Conservation (phyloP, 495 filamentous ascomycete species). For the Cudoniella acicularis region DNA sequence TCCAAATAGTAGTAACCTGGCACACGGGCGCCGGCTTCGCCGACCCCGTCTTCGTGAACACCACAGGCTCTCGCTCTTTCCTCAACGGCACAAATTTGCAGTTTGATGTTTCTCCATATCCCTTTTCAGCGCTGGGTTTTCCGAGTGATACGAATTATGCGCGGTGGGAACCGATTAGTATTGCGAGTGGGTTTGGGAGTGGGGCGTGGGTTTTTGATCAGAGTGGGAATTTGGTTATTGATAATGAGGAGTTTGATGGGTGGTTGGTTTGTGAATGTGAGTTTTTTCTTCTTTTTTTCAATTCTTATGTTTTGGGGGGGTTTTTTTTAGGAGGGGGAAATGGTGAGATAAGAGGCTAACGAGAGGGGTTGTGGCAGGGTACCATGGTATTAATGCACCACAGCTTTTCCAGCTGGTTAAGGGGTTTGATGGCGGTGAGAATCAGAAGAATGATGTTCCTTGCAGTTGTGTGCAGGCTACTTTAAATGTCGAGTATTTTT, state of each 20-base stretch:
- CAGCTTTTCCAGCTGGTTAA: constrained; percentile 19
- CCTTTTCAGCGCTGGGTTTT: constrained; percentile 9
- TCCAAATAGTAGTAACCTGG: constrained; percentile 6
- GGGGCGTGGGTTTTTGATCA: constrained; percentile 1
- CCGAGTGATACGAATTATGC: constrained; percentile 13
- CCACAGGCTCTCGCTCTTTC: background rate
- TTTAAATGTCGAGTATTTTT: background rate
- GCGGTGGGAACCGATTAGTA: constrained; percentile 14
- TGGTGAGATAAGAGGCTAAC: too few species aligned
- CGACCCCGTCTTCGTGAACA: constrained; percentile 14
- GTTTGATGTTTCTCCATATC: constrained; percentile 14
- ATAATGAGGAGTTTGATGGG: constrained; percentile 8
- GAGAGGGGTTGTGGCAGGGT: too few species aligned
- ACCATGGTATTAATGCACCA: constrained; percentile 16
- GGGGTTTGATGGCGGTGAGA: constrained; percentile 4
- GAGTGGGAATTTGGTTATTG: background rate
- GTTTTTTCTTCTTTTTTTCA: too few species aligned
- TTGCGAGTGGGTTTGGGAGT: constrained; percentile 10
- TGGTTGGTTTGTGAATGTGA: constrained; percentile 23
- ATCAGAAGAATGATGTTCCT: background rate
- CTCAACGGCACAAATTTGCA: constrained; percentile 19
- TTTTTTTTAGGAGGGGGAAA: too few species aligned
- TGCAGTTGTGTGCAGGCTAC: background rate
- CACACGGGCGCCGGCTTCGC: constrained; percentile 19
- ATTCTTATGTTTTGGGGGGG: too few species aligned